A percentile compares a stretch with the other conserved stretches of the same genome.
phyloP scores from a whole-genome alignment of 352 stramenopile species.

The Globisporangium irregulare region DNA sequence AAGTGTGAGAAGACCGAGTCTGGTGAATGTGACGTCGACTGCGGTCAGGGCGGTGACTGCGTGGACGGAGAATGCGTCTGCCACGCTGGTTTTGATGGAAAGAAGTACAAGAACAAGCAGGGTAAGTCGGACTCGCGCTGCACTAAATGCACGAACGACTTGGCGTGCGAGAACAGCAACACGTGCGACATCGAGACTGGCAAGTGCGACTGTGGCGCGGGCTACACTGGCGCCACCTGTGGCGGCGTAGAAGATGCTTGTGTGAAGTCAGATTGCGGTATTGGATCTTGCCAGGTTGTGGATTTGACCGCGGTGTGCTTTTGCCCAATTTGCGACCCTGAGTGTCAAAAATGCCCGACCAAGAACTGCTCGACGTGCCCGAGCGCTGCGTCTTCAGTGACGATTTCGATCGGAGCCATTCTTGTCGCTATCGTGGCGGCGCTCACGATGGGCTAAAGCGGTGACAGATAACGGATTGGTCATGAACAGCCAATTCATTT shows the following conservation, averaged over 20 bases:
- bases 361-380: conserved; percentile 25
- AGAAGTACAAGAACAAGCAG: conserved; percentile 43
- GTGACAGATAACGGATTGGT: background rate
- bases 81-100: conserved; percentile 42
- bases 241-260: conserved; percentile 41
- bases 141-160: conserved; percentile 31
- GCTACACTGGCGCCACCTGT: conserved; percentile 42
- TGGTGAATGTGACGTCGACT: conserved; percentile 54
- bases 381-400: conserved; percentile 25
- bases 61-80: conserved; percentile 41
- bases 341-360: conserved; percentile 25
- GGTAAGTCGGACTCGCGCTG: conserved; percentile 39
- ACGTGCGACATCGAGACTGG: conserved; percentile 30
- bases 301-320: conserved; percentile 25
- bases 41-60: conserved; percentile 42
- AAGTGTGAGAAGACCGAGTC: conserved; percentile 46
- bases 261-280: conserved; percentile 26
- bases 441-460: conserved; percentile 22
- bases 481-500: background rate
- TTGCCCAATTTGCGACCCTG: conserved; percentile 31
- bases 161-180: conserved; percentile 32
- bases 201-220: conserved; percentile 34
- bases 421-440: conserved; percentile 20
- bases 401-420: conserved; percentile 26
- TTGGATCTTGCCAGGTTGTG: conserved; percentile 27